Evolutionary conservation across 2,329 filamentous ascomycete species (phyloP).

Genomic region (Fusarium ramigenum): DNA sequence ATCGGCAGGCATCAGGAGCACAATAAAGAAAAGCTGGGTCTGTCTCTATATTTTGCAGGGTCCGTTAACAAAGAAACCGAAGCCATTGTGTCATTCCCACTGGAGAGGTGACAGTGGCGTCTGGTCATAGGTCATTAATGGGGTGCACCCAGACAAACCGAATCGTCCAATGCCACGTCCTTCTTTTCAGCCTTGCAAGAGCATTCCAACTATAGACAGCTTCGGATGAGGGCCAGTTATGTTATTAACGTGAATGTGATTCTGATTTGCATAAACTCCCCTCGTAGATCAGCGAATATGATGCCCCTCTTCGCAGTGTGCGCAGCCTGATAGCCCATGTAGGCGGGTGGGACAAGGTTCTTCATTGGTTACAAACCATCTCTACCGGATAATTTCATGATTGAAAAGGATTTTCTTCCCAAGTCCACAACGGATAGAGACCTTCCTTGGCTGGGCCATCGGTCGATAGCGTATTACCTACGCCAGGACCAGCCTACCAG

Average conservation of each 20-base stretch:
- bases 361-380: conserved; percentile 6
- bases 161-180: conserved; percentile 39
- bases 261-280: conserved; percentile 27
- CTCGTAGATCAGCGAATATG: conserved; percentile 6
- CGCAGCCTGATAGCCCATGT: background rate
- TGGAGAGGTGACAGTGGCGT: conserved; percentile 40
- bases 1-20: conserved; percentile 30
- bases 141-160: conserved; percentile 28
- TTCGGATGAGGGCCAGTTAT: conserved; percentile 15
- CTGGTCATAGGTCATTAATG: conserved; percentile 29
- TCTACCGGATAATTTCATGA: conserved; percentile 19
- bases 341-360: background rate
- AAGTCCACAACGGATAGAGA: conserved; percentile 4
- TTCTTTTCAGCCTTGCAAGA: conserved; percentile 36
- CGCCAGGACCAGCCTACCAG: conserved; percentile 13
- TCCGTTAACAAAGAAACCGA: conserved; percentile 22
- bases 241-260: conserved; percentile 14
- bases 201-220: conserved; percentile 26
- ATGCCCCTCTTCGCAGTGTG: conserved; percentile 6
- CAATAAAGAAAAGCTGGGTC: conserved; percentile 28
- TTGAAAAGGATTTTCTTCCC: conserved; percentile 12
- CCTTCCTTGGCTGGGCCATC: conserved; percentile 10
- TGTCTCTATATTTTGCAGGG: conserved; percentile 18
- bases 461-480: conserved; percentile 19
- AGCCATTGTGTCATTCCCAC: conserved; percentile 38